These are phyloP conservation scores for Skeletonema menzelii DNA, from an alignment of 108 stramenopile species.

Conservation along the genomic window DNA sequence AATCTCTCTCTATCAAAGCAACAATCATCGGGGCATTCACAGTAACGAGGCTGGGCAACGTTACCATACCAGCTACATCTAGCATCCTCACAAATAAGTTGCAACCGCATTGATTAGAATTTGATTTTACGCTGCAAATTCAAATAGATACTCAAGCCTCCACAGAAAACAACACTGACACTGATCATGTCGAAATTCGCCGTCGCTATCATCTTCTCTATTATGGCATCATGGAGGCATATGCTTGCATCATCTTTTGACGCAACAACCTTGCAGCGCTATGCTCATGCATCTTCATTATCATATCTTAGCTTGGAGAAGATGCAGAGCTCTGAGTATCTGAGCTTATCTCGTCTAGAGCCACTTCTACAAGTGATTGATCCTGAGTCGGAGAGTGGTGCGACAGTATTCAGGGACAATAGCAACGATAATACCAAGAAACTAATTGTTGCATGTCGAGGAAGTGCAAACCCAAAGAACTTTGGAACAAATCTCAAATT, in stretches of 20 bases:
- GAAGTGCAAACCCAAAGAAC: constrained; percentile 52
- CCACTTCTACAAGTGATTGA: constrained; percentile 61
- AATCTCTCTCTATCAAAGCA: too few species aligned
- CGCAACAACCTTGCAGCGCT: constrained; percentile 25
- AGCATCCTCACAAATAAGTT: too few species aligned
- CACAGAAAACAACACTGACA: too few species aligned
- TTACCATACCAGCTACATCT: too few species aligned
- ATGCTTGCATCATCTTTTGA: not conserved
- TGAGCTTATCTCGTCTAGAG: constrained; percentile 22
- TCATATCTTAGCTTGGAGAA: constrained; percentile 59
- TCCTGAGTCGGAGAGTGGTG: constrained; percentile 52
- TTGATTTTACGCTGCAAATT: too few species aligned
- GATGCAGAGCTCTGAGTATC: constrained; percentile 59
- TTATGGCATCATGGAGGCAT: not conserved
- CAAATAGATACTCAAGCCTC: too few species aligned
- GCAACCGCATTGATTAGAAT: too few species aligned
- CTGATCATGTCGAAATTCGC: not conserved
- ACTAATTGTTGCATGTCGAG: constrained; percentile 60
- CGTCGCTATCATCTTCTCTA: not conserved
- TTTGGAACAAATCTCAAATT: constrained; percentile 62
- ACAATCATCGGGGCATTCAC: too few species aligned
- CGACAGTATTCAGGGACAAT: constrained; percentile 47
- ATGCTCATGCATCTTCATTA: constrained; percentile 56
- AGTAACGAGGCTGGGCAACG: too few species aligned
- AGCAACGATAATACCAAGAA: constrained; percentile 3